Percentiles rank a stretch among this genome's conserved stretches.
These are phyloP conservation scores for Syncephalastrum racemosum DNA, from an alignment of 371 early-diverging fungal species.

Conservation along the genomic window DNA sequence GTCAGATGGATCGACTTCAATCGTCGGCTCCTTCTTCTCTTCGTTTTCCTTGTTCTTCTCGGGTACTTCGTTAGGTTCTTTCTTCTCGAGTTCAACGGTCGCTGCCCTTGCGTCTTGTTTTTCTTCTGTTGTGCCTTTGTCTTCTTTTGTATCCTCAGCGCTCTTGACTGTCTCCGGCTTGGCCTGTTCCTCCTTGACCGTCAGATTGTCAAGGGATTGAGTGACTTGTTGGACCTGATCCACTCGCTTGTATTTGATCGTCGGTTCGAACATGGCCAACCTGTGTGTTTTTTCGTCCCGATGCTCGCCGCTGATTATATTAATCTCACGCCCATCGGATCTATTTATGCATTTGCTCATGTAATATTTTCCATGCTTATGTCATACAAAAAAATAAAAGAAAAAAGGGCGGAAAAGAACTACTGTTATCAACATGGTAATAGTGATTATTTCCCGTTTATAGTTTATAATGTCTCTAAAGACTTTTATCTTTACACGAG, in stretches of 20 bases:
- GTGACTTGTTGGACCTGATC: conserved; percentile 14
- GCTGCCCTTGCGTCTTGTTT: conserved; percentile 3
- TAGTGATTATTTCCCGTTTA: too few relatives aligned
- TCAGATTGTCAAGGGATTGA: conserved; percentile 1
- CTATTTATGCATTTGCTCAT: too few relatives aligned
- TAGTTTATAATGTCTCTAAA: too few relatives aligned
- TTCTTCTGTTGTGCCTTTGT: not conserved
- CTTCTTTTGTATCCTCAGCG: not conserved
- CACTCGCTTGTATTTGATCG: conserved; percentile 43
- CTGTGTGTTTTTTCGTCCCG: too few relatives aligned
- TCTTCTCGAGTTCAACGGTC: not conserved
- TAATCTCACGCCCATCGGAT: too few relatives aligned
- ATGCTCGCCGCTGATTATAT: too few relatives aligned
- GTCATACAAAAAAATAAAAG: conserved; percentile 2
- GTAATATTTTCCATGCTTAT: too few relatives aligned
- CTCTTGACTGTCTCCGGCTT: not conserved
- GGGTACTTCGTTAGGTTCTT: conserved; percentile 2
- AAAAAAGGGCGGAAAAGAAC: conserved; percentile 9
- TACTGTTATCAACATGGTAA: not conserved
- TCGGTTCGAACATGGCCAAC: conserved; percentile 42
- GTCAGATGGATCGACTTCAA: conserved; percentile 40
- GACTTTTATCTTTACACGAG: conserved; percentile 35
- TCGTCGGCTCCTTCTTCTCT: conserved; percentile 21
- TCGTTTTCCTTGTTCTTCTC: conserved; percentile 5
- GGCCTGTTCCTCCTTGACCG: conserved; percentile 2